Evolutionary conservation across 306 rosid species (phyloP).

Genomic region (Erythrophleum fordii): DNA sequence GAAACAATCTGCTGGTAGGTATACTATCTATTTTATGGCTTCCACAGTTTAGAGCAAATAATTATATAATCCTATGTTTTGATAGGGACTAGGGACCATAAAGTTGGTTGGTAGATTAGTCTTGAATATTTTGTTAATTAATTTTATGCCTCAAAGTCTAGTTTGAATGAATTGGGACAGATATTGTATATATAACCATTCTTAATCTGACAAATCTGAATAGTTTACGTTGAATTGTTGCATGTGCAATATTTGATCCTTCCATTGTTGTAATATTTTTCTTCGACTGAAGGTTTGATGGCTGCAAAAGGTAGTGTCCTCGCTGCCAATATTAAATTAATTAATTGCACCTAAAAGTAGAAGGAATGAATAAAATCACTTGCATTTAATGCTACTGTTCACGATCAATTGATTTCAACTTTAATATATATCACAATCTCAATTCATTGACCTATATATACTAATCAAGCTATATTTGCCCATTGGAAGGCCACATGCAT

Average conservation of each 20-base stretch:
- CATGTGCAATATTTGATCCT: background rate
- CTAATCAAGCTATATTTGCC: no score
- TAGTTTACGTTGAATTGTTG: background rate
- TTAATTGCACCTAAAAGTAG: background rate
- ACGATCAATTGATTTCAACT: background rate
- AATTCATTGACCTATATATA: background rate
- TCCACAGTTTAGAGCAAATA: background rate
- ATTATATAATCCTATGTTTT: background rate
- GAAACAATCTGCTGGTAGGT: background rate
- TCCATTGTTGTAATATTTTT: background rate
- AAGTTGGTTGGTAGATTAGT: constrained; percentile 7
- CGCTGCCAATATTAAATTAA: background rate
- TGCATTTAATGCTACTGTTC: background rate
- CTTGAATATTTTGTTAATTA: background rate
- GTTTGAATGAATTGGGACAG: background rate
- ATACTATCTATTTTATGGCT: background rate
- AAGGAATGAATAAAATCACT: background rate
- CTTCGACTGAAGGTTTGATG: background rate
- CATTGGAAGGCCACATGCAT: background rate
- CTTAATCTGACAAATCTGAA: background rate
- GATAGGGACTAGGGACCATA: background rate
- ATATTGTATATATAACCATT: background rate
- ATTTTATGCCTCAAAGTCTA: background rate
- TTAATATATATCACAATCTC: background rate
- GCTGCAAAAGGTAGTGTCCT: background rate